Conservation (phyloP, 1,284 basidiomycete species). For the Ustilago crameri region DNA sequence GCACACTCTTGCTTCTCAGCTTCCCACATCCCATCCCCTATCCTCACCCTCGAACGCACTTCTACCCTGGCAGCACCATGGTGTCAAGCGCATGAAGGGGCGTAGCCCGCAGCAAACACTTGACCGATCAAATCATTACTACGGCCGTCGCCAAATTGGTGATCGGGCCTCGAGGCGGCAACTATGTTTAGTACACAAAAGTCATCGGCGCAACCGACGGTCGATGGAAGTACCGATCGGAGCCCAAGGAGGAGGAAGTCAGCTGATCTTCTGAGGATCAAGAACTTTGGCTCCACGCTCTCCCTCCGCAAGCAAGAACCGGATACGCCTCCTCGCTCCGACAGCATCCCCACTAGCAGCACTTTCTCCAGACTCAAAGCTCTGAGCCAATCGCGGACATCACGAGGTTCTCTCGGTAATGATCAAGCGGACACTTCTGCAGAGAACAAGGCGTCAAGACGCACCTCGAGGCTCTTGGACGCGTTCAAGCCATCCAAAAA, state of each 20-base stretch:
- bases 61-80: background rate
- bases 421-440: slow-evolving; percentile 16
- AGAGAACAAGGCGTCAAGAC: slow-evolving; percentile 14
- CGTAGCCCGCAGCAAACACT: background rate
- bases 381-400: slow-evolving; percentile 18
- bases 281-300: slow-evolving; percentile 37
- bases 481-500: slow-evolving; percentile 45
- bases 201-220: slow-evolving; percentile 3
- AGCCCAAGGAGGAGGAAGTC: slow-evolving; percentile 35
- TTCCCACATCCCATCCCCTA: background rate
- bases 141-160: background rate
- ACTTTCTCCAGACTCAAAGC: slow-evolving; percentile 36
- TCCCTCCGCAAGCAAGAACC: slow-evolving; percentile 37
- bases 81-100: background rate
- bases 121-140: background rate
- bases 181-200: slow-evolving; percentile 18
- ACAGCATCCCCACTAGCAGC: slow-evolving; percentile 6
- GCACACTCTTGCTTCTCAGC: background rate
- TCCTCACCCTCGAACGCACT: background rate
- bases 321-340: slow-evolving; percentile 13
- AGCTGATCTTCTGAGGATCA: slow-evolving; percentile 33
- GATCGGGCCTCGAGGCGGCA: background rate
- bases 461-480: slow-evolving; percentile 36
- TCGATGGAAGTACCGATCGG: slow-evolving; percentile 11
- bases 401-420: slow-evolving; percentile 11